Percentiles rank a stretch among this genome's conserved stretches.
These are phyloP conservation scores for Alternaria triticina DNA, from an alignment of 2,329 filamentous ascomycete species.

Conservation along the genomic window DNA sequence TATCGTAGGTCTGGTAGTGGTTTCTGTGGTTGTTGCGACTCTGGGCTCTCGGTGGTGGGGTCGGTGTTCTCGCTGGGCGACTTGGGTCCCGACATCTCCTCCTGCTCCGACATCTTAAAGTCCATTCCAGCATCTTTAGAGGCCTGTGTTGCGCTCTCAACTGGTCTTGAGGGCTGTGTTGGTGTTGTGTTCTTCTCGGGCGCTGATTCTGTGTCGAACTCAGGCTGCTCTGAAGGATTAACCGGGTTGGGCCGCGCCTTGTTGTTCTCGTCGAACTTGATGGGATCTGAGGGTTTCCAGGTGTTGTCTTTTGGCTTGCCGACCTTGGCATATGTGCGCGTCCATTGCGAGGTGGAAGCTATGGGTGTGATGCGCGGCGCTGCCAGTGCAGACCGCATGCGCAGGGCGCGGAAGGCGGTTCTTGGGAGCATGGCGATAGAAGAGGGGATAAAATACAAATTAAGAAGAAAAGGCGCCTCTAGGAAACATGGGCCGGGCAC, in stretches of 20 bases:
- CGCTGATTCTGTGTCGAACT: slow-evolving; percentile 34
- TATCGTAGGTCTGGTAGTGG: slow-evolving; percentile 90
- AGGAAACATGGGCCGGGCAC: neutral
- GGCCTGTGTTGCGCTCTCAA: slow-evolving; percentile 21
- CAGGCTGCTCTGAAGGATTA: slow-evolving; percentile 43
- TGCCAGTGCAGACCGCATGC: slow-evolving; percentile 33
- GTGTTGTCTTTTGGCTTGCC: slow-evolving; percentile 45
- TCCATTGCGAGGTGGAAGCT: slow-evolving; percentile 37
- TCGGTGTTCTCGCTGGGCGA: slow-evolving; percentile 45
- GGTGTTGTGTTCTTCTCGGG: slow-evolving; percentile 30
- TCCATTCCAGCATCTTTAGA: slow-evolving; percentile 24
- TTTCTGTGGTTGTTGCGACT: slow-evolving; percentile 59
- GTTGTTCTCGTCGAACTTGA: slow-evolving; percentile 45
- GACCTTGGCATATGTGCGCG: slow-evolving; percentile 34
- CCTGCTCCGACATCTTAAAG: slow-evolving; percentile 39
- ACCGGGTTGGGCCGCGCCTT: slow-evolving; percentile 32
- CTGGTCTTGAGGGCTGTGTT: slow-evolving; percentile 33
- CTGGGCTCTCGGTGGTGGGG: slow-evolving; percentile 48
- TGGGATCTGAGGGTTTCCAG: slow-evolving; percentile 50
- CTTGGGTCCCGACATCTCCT: slow-evolving; percentile 46
- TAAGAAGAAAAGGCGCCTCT: slow-evolving; percentile 13
- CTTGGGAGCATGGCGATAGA: slow-evolving; percentile 44
- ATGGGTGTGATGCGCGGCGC: slow-evolving; percentile 33
- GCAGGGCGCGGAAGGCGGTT: slow-evolving; percentile 43
- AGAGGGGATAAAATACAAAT: slow-evolving; percentile 21